These are phyloP conservation scores for Talaromyces islandicus DNA, from an alignment of 2,329 filamentous ascomycete species.

Conservation along the genomic window DNA sequence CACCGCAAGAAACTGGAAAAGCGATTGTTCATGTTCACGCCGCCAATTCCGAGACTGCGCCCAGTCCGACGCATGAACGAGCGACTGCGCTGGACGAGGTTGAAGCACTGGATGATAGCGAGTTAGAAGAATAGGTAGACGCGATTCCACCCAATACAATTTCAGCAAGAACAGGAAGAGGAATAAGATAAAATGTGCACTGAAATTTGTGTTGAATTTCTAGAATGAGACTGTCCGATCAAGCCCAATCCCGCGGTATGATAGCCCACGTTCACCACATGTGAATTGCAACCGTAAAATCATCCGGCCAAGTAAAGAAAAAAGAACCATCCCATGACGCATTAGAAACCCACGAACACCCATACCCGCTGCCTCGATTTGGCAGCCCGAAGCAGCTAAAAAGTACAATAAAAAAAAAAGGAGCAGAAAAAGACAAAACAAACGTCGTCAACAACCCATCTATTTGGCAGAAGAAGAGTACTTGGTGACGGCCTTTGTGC, in stretches of 20 bases:
- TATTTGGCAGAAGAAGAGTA: constrained; percentile 99
- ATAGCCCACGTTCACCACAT: constrained; percentile 40
- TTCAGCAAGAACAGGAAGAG: background rate
- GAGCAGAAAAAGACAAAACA: constrained; percentile 43
- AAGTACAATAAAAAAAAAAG: constrained; percentile 47
- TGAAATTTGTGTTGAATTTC: constrained; percentile 33
- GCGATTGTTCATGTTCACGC: constrained; percentile 84
- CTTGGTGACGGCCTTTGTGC: constrained; percentile 99
- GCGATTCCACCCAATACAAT: background rate
- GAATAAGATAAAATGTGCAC: constrained; percentile 15
- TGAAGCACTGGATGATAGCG: constrained; percentile 65
- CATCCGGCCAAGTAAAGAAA: constrained; percentile 25
- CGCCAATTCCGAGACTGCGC: constrained; percentile 60
- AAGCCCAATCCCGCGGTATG: constrained; percentile 38
- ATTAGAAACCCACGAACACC: constrained; percentile 43
- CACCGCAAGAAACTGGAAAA: constrained; percentile 63
- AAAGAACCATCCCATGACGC: constrained; percentile 43
- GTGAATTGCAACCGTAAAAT: constrained; percentile 37
- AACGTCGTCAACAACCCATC: constrained; percentile 48
- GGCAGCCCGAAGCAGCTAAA: constrained; percentile 36
- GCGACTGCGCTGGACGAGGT: constrained; percentile 81
- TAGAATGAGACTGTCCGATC: constrained; percentile 24
- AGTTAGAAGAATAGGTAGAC: constrained; percentile 1
- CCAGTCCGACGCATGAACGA: constrained; percentile 52
- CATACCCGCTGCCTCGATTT: constrained; percentile 38